Percentiles rank a stretch among this genome's conserved stretches.
Conservation (phyloP, 164 flowering plant genomes). For the Protea cynaroides region DNA sequence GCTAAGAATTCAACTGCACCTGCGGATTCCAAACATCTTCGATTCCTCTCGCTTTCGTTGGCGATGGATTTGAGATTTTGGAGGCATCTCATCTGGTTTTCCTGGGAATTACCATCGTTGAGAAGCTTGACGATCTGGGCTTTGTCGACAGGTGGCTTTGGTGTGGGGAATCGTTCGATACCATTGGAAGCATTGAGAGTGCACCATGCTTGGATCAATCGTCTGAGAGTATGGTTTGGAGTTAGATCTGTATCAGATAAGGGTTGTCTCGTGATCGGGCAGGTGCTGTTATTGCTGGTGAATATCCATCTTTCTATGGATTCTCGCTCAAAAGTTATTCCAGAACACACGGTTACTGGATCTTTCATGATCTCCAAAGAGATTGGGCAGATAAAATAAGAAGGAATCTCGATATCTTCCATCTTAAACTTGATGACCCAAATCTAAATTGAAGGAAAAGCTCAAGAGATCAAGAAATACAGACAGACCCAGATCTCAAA, state of each 20-base stretch:
- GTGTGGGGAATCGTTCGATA: constrained; percentile 64
- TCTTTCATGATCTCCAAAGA: constrained; percentile 76
- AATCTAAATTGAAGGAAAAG: background rate
- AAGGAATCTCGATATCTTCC: constrained; percentile 63
- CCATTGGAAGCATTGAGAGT: constrained; percentile 44
- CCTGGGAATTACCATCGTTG: constrained; percentile 27
- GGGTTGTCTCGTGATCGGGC: constrained; percentile 63
- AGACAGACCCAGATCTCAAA: background rate
- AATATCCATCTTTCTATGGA: constrained; percentile 71
- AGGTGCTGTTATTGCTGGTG: constrained; percentile 37
- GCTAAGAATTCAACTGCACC: constrained; percentile 50
- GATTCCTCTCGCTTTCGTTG: constrained; percentile 31
- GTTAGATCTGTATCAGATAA: constrained; percentile 36
- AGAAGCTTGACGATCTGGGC: constrained; percentile 37
- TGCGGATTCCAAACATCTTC: constrained; percentile 31
- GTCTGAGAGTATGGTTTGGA: constrained; percentile 76
- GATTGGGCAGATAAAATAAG: constrained; percentile 72
- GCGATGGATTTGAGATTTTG: constrained; percentile 35
- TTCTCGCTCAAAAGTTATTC: constrained; percentile 77
- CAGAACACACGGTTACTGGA: constrained; percentile 71
- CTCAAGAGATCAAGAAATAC: no score
- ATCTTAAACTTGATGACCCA: no score
- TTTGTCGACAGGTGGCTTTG: constrained; percentile 44
- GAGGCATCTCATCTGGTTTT: constrained; percentile 29
- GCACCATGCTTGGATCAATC: constrained; percentile 85